These are phyloP conservation scores for Datisca glomerata DNA, from an alignment of 306 rosid species.

Conservation along the genomic window DNA sequence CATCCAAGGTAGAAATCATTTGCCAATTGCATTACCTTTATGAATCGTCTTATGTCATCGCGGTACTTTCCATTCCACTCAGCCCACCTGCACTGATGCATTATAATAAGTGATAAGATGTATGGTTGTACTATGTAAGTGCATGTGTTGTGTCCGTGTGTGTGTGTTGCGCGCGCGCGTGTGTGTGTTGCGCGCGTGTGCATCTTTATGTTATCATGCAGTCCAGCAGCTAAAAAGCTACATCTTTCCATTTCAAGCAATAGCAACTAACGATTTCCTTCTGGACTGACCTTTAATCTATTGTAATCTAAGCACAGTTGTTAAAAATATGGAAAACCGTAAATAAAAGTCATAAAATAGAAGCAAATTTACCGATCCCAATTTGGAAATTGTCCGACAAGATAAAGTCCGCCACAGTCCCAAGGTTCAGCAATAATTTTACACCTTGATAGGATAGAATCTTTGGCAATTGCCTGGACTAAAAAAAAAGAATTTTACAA, in stretches of 20 bases:
- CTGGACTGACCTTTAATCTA: too few species aligned
- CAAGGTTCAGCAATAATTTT: conserved; percentile 98
- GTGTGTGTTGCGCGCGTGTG: too few species aligned
- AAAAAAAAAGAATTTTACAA: not conserved
- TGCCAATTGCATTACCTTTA: conserved; percentile 78
- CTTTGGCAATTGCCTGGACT: conserved; percentile 84
- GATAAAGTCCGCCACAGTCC: conserved; percentile 98
- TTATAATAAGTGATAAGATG: too few species aligned
- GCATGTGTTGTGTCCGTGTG: too few species aligned
- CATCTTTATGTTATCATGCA: too few species aligned
- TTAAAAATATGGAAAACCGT: not conserved
- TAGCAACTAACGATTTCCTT: too few species aligned
- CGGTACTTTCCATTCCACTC: conserved; percentile 98
- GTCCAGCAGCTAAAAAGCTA: too few species aligned
- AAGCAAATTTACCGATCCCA: conserved; percentile 72
- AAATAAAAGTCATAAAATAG: conserved; percentile 2
- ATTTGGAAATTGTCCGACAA: conserved; percentile 90
- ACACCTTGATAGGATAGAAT: conserved; percentile 70
- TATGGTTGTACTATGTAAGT: too few species aligned
- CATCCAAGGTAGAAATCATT: too few species aligned
- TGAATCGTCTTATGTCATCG: conserved; percentile 78
- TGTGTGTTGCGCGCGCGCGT: too few species aligned
- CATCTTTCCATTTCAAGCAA: too few species aligned
- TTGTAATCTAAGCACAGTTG: too few species aligned
- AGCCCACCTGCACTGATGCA: conserved; percentile 97